A percentile compares a stretch with the other conserved stretches of the same genome.
Evolutionary conservation across 148 eudicot species (phyloP).

Genomic region (Rhododendron simsii): DNA sequence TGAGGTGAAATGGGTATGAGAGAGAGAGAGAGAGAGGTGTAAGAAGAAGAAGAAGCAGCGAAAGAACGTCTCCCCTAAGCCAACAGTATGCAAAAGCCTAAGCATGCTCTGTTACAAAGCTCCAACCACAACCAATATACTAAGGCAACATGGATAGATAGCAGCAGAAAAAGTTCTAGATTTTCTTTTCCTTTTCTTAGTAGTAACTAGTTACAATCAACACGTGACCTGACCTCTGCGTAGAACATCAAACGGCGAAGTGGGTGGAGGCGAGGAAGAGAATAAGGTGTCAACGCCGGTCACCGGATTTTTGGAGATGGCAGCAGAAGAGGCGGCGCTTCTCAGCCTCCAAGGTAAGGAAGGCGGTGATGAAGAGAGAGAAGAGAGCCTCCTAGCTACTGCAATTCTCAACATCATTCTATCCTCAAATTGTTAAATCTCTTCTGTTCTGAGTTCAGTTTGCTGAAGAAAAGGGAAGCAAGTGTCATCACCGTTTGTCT

Average conservation of each 20-base stretch:
- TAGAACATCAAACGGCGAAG: background rate
- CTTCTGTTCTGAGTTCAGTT: background rate
- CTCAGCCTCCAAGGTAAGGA: background rate
- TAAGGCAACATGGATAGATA: background rate
- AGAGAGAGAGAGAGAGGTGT: no score
- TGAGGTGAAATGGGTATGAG: background rate
- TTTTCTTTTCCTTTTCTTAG: background rate
- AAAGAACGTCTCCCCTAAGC: background rate
- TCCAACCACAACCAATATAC: background rate
- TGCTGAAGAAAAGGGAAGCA: background rate
- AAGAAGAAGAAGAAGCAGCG: background rate
- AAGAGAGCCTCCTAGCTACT: background rate
- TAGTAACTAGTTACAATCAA: background rate
- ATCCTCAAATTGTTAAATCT: background rate
- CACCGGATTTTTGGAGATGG: background rate
- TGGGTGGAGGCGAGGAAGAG: background rate
- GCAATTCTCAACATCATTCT: background rate
- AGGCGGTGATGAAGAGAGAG: background rate
- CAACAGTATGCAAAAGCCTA: background rate
- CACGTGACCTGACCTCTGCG: background rate
- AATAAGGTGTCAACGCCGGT: background rate
- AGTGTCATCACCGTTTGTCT: background rate
- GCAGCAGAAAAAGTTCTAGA: background rate
- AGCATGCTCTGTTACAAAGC: background rate
- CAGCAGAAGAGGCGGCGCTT: background rate